Evolutionary conservation across 257 asterid genomes (phyloP).

Genomic region (Vinca minor): DNA sequence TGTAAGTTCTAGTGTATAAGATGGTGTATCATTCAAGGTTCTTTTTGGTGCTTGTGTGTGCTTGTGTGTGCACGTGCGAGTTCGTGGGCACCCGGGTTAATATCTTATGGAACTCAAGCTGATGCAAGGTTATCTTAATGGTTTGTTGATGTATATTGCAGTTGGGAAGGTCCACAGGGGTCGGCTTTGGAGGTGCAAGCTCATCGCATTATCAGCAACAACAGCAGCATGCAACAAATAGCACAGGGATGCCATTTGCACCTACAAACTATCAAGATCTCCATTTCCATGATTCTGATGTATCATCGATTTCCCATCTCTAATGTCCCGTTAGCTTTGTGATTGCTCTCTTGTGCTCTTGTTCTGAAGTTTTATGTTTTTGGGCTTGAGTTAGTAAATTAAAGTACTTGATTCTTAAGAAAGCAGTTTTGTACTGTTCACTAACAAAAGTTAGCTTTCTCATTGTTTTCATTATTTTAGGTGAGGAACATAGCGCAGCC

Average conservation of each 20-base stretch:
- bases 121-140: constrained; percentile 1
- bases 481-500: constrained; percentile 27
- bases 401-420: no score
- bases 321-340: no score
- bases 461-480: constrained; percentile 14
- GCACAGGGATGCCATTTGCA: constrained; percentile 54
- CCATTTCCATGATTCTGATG: constrained; percentile 73
- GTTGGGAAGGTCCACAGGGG: constrained; percentile 80
- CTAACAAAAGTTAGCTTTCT: no score
- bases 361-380: no score
- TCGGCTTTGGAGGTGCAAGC: constrained; percentile 58
- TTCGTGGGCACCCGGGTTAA: no score
- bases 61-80: no score
- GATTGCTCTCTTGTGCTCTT: no score
- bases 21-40: no score
- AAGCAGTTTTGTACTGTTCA: neutral
- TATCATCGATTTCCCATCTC: constrained; percentile 9
- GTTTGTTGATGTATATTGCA: constrained; percentile 27
- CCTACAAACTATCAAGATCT: constrained; percentile 62
- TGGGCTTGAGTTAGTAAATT: no score
- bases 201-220: constrained; percentile 70
- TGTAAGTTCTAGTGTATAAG: constrained; percentile 35
- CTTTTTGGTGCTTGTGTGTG: no score
- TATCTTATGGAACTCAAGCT: neutral
- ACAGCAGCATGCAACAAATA: constrained; percentile 58